These are phyloP conservation scores for Marasmius oreades DNA, from an alignment of 1,284 basidiomycete species.

Conservation along the genomic window DNA sequence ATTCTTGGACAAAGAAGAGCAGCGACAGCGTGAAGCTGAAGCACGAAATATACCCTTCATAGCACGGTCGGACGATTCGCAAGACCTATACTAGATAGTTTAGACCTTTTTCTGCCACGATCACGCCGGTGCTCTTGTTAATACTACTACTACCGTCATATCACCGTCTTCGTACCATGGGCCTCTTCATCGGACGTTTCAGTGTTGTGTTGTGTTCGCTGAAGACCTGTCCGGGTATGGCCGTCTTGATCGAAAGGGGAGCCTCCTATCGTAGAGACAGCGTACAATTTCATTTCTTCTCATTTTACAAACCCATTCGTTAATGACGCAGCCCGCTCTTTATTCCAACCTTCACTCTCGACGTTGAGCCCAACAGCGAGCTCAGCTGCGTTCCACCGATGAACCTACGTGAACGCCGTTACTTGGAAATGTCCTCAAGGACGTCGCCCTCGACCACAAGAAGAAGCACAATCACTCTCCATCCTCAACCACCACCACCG, in stretches of 20 bases:
- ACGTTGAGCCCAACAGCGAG: neutral
- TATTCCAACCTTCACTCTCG: neutral
- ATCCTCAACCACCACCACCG: neutral
- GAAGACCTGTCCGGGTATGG: too few relatives aligned
- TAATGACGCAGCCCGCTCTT: neutral
- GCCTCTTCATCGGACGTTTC: too few relatives aligned
- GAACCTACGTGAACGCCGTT: neutral
- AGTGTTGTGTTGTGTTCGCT: too few relatives aligned
- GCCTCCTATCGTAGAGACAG: too few relatives aligned
- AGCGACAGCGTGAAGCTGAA: conserved; percentile 53
- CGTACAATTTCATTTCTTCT: too few relatives aligned
- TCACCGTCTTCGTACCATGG: neutral
- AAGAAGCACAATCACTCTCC: neutral
- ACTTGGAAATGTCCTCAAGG: neutral
- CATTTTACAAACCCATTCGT: neutral
- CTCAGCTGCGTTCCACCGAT: neutral
- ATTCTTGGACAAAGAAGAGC: conserved; percentile 65
- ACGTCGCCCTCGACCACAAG: neutral
- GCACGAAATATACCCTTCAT: conserved; percentile 52
- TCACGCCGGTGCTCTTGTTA: too few relatives aligned
- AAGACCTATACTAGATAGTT: conserved; percentile 51
- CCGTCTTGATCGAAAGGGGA: too few relatives aligned
- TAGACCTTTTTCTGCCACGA: neutral
- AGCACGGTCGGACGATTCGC: conserved; percentile 56
- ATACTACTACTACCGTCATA: neutral